A percentile compares a stretch with the other conserved stretches of the same genome.
phyloP scores from a whole-genome alignment of 495 filamentous ascomycete species.

The Rostrohypoxylon terebratum region DNA sequence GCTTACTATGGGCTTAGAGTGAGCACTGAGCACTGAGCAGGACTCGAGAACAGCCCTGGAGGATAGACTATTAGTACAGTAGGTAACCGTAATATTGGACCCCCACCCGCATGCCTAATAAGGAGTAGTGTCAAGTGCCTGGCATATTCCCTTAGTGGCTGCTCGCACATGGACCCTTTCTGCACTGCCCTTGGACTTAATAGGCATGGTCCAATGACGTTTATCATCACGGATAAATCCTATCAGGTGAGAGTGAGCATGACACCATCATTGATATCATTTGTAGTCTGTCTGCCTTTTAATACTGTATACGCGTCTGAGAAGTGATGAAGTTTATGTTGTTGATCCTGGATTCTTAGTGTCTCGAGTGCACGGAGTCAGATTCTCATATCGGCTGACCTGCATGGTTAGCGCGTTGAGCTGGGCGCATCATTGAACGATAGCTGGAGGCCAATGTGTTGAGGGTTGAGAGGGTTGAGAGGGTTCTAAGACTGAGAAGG shows the following conservation, averaged over 20 bases:
- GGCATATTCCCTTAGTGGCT: conserved; percentile 27
- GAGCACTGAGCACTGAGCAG: no score
- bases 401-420: conserved; percentile 1
- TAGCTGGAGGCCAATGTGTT: background rate
- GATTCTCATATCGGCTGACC: conserved; percentile 9
- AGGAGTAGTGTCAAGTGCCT: conserved; percentile 30
- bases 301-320: background rate
- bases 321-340: background rate
- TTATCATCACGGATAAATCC: conserved; percentile 5
- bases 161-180: conserved; percentile 18
- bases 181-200: conserved; percentile 17
- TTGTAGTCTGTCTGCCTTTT: background rate
- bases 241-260: conserved; percentile 31
- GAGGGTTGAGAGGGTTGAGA: background rate
- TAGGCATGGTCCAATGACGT: conserved; percentile 14
- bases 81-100: background rate
- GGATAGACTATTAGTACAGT: no score
- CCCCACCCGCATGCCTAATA: conserved; percentile 21
- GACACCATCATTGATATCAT: background rate
- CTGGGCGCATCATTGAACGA: conserved; percentile 10
- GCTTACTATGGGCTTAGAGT: no score
- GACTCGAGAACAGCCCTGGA: no score
- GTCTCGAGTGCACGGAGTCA: background rate
- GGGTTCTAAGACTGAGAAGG: background rate
- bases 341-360: background rate